Conservation (phyloP, 495 filamentous ascomycete species). For the Penicillium roqueforti region DNA sequence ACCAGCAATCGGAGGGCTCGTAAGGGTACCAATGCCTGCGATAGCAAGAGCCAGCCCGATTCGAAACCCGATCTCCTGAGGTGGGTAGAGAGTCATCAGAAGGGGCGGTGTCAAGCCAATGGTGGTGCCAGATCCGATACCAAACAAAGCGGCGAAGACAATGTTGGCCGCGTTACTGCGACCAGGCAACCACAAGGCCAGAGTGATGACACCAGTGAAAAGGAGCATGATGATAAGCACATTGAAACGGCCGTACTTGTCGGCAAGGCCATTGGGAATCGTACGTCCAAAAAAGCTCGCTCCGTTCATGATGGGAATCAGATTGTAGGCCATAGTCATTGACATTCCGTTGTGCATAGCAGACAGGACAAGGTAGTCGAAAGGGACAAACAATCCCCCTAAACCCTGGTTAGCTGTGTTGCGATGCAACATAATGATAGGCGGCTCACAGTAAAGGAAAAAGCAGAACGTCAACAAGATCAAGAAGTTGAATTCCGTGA, state of each 20-base stretch:
- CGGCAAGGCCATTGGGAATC: constrained; percentile 50
- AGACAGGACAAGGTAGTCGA: constrained; percentile 27
- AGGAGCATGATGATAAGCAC: constrained; percentile 53
- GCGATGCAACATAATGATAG: no score
- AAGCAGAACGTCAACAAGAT: constrained; percentile 42
- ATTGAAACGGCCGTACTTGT: constrained; percentile 65
- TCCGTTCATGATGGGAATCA: constrained; percentile 23
- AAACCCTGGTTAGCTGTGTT: background rate
- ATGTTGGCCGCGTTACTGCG: constrained; percentile 52
- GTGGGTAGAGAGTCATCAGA: constrained; percentile 58
- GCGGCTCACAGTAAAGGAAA: constrained; percentile 22
- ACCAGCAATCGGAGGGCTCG: constrained; percentile 63
- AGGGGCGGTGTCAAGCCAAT: constrained; percentile 50
- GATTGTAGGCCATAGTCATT: constrained; percentile 20
- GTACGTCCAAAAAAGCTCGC: constrained; percentile 59
- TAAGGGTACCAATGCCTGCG: constrained; percentile 55
- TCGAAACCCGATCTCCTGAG: constrained; percentile 61
- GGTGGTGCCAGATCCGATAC: constrained; percentile 63
- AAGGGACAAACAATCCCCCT: constrained; percentile 36
- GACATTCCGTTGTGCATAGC: constrained; percentile 30
- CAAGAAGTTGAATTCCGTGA: constrained; percentile 51
- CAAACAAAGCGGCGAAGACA: constrained; percentile 57
- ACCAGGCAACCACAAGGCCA: constrained; percentile 61
- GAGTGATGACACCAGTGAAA: constrained; percentile 52
- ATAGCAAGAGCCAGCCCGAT: constrained; percentile 55